Conservation (phyloP, 805 yeast genomes). For the Saturnispora mendoncae region DNA sequence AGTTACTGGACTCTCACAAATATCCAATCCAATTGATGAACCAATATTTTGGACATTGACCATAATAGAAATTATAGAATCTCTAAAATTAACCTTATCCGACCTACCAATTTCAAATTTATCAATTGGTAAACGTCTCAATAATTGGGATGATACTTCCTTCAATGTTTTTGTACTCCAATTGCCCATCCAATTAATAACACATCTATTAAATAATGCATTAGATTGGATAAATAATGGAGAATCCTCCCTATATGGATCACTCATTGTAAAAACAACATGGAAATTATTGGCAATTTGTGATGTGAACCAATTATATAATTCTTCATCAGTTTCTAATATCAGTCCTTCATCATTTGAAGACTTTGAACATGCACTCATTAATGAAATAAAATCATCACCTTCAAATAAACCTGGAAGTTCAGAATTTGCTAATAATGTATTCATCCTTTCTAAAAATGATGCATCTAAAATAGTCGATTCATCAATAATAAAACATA, state of each 20-base stretch:
- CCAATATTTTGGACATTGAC: constrained; percentile 36
- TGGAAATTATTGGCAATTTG: constrained; percentile 68
- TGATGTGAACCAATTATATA: constrained; percentile 63
- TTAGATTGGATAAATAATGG: constrained; percentile 65
- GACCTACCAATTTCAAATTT: constrained; percentile 29
- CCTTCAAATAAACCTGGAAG: constrained; percentile 82
- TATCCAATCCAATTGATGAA: not conserved
- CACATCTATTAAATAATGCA: constrained; percentile 84
- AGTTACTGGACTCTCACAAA: constrained; percentile 41
- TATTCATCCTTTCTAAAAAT: constrained; percentile 86
- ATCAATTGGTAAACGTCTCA: constrained; percentile 41
- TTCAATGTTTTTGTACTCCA: constrained; percentile 51
- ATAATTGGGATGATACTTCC: constrained; percentile 37
- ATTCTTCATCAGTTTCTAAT: constrained; percentile 60
- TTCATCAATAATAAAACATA: constrained; percentile 75
- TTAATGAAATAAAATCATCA: constrained; percentile 49
- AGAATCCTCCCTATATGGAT: constrained; percentile 30
- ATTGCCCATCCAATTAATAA: constrained; percentile 78
- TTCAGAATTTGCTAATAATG: constrained; percentile 87
- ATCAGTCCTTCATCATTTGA: constrained; percentile 52
- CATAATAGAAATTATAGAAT: constrained; percentile 39
- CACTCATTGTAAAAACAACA: constrained; percentile 68
- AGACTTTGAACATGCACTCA: constrained; percentile 47
- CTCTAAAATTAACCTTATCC: constrained; percentile 23
- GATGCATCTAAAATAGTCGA: constrained; percentile 66